Percentiles rank a stretch among this genome's conserved stretches.
phyloP scores from a whole-genome alignment of 2,329 filamentous ascomycete genomes.

The Talaromyces sp. region DNA sequence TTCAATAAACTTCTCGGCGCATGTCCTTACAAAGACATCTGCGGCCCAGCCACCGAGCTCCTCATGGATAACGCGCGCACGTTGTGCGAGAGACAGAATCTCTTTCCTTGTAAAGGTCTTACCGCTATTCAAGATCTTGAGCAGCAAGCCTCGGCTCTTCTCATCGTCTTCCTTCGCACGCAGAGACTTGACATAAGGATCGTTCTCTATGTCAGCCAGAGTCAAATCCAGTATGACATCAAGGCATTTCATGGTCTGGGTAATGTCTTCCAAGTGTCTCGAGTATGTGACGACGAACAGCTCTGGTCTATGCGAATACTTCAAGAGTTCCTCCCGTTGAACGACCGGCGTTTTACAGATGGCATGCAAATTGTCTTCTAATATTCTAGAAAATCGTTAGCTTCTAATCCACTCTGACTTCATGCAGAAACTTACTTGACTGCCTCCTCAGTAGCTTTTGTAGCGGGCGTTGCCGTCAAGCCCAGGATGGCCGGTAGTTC shows the following conservation, averaged over 20 bases:
- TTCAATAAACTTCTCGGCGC: slow-evolving; percentile 40
- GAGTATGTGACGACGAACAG: slow-evolving; percentile 44
- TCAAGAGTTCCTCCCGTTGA: slow-evolving; percentile 67
- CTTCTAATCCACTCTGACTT: background rate
- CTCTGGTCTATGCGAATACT: slow-evolving; percentile 64
- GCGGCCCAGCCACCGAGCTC: slow-evolving; percentile 68
- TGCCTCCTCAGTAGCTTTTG: slow-evolving; percentile 54
- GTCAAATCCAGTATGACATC: slow-evolving; percentile 42
- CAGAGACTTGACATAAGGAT: slow-evolving; percentile 59
- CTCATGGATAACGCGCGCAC: slow-evolving; percentile 49
- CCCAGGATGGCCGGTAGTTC: slow-evolving; percentile 66
- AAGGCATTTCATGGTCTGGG: slow-evolving; percentile 45
- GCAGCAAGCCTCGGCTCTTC: slow-evolving; percentile 24
- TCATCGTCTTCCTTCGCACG: slow-evolving; percentile 37
- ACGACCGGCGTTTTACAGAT: slow-evolving; percentile 65
- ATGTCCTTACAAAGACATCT: slow-evolving; percentile 61
- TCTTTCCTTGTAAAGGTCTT: slow-evolving; percentile 50
- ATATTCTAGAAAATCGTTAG: slow-evolving; percentile 33
- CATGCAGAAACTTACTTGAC: slow-evolving; percentile 45
- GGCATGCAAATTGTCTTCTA: slow-evolving; percentile 70
- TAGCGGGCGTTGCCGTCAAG: slow-evolving; percentile 75
- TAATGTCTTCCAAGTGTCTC: slow-evolving; percentile 10
- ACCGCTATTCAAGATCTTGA: slow-evolving; percentile 28
- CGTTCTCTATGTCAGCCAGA: slow-evolving; percentile 51
- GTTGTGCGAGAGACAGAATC: slow-evolving; percentile 54